Evolutionary conservation across 2,329 filamentous ascomycete species (phyloP).

Genomic region (Davidsoniella virescens): DNA sequence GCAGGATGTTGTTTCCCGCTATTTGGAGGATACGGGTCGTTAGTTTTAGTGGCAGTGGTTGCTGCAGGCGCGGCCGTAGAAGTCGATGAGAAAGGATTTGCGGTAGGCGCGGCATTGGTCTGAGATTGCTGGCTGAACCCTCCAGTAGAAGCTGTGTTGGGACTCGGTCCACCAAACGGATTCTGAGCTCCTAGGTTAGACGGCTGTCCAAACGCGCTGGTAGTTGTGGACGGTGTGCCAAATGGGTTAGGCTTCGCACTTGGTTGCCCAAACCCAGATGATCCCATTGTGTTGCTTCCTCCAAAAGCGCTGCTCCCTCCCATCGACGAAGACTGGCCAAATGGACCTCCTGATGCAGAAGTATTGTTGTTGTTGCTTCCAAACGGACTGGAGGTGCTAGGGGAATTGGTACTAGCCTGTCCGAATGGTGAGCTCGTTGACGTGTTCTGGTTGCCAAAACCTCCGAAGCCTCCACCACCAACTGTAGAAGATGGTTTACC

Average conservation of each 20-base stretch:
- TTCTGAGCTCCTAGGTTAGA: conserved; percentile 3
- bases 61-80: conserved; percentile 13
- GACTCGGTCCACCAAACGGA: conserved; percentile 8
- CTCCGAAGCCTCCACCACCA: conserved; percentile 13
- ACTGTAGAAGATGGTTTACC: conserved; percentile 11
- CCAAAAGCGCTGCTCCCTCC: conserved; percentile 2
- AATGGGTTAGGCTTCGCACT: conserved; percentile 17
- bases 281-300: not conserved
- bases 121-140: conserved; percentile 9
- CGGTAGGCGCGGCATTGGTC: not conserved
- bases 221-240: conserved; percentile 16
- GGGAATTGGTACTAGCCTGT: not conserved
- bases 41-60: conserved; percentile 10
- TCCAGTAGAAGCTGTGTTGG: conserved; percentile 2
- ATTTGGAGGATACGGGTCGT: conserved; percentile 28
- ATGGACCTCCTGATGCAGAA: conserved; percentile 10
- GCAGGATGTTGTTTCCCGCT: conserved; percentile 30
- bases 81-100: conserved; percentile 4
- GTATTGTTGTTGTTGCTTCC: not conserved
- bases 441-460: conserved; percentile 21
- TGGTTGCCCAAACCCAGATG: conserved; percentile 18
- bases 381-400: conserved; percentile 1
- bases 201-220: conserved; percentile 12
- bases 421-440: conserved; percentile 3
- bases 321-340: conserved; percentile 15